Conservation (phyloP, 2,329 filamentous ascomycete genomes). For the Colletotrichum sp. region DNA sequence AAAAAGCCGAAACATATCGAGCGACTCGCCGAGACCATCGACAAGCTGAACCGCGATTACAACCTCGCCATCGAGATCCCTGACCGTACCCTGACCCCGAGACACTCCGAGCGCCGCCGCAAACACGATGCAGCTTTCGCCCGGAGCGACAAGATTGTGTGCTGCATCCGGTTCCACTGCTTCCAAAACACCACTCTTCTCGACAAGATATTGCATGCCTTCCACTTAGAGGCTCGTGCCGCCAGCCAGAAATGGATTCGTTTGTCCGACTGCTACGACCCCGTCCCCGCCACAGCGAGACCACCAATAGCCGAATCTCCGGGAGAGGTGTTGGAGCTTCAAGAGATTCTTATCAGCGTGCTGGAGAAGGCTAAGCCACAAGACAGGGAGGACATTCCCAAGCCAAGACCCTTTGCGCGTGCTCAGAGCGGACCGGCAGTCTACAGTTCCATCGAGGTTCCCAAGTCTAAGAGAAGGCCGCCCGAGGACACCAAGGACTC, state of each 20-base stretch:
- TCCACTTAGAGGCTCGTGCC: neutral
- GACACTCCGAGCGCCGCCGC: neutral
- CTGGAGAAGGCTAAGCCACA: neutral
- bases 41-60: slow-evolving; percentile 16
- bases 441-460: neutral
- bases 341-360: neutral
- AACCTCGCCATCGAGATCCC: slow-evolving; percentile 4
- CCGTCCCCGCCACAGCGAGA: neutral
- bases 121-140: neutral
- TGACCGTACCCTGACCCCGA: neutral
- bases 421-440: neutral
- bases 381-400: no score
- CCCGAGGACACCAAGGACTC: neutral
- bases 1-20: neutral
- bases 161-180: neutral
- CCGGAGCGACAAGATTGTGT: neutral
- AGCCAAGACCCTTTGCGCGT: neutral
- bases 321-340: neutral
- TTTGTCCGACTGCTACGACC: neutral
- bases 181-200: neutral
- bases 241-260: slow-evolving; percentile 4
- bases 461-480: neutral
- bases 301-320: neutral
- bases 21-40: neutral
- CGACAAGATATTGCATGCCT: neutral